phyloP scores from a whole-genome alignment of 2,329 filamentous ascomycete species.

The Didymosphaeria variabile region DNA sequence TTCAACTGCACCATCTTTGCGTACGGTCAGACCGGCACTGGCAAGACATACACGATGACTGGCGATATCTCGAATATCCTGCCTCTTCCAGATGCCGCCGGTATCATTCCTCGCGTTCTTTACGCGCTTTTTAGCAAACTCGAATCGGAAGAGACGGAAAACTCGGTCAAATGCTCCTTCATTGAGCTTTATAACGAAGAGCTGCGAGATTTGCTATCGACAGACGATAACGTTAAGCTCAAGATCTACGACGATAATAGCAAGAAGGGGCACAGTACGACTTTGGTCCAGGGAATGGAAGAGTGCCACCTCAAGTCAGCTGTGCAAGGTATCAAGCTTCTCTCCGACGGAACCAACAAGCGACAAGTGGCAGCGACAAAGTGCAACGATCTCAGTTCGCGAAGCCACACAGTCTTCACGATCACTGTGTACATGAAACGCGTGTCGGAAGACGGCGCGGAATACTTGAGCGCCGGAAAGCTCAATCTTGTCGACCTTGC shows the following conservation, averaged over 20 bases:
- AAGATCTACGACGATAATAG: constrained; percentile 93
- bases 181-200: constrained; percentile 99
- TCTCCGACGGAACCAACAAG: constrained; percentile 89
- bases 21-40: constrained; percentile 96
- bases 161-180: constrained; percentile 95
- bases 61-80: constrained; percentile 95
- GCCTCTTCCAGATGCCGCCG: constrained; percentile 87
- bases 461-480: constrained; percentile 90
- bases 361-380: constrained; percentile 99
- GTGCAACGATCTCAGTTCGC: constrained; percentile 96
- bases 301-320: constrained; percentile 91
- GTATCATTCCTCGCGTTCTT: constrained; percentile 92
- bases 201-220: constrained; percentile 83
- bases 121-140: constrained; percentile 88
- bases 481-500: constrained; percentile 96
- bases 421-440: constrained; percentile 91
- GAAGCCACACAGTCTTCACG: constrained; percentile 97
- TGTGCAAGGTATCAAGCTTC: constrained; percentile 83
- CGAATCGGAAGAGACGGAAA: constrained; percentile 78
- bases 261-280: constrained; percentile 83
- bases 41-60: constrained; percentile 99
- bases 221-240: constrained; percentile 83
- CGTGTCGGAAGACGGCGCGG: constrained; percentile 82
- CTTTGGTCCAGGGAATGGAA: constrained; percentile 96
- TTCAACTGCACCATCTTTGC: constrained; percentile 99